Base-by-base conservation (phyloP, 495 filamentous ascomycete genomes). In the Penicillium pancosmium region DNA sequence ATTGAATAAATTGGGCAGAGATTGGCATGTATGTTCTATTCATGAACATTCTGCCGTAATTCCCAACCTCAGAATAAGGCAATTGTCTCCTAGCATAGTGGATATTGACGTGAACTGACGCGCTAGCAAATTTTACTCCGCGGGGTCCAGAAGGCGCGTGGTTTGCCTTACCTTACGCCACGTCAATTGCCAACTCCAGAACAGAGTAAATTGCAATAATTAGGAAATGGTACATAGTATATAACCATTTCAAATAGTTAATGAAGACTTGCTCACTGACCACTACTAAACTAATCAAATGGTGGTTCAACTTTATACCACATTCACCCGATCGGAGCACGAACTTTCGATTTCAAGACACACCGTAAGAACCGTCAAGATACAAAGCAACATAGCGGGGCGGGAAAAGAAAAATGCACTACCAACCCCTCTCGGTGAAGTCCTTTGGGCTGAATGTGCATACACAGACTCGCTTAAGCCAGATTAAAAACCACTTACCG, bases 61-160 rank as follows among this genome's bases (percentile, higher is more conserved):
- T 48, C 19, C 19, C 46, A 23, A 19, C 21, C 46, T 48, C 46
- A 13, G 40, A 33, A 41, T 54, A 15, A 12, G 1, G 8, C 53
- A 31, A 46, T 46, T 25, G 19, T 12, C 16, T 15, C 23, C 9
- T 31, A 38, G 36, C 40, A 23, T 8, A 33, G 38, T 27, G 21
- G 38, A 54, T 54, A 43, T 54, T 16, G 8, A 31, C 54, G 21
- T 46, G 21, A 48, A 48, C 18, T 48, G 46, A 48, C 31, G 34
- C 40, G 23, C 27, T 55, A 36, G 31, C 54, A 55, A 49, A 48
- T 48, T 55, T 41, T 55, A 44, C 54, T 48, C 54, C 16, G 54
- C 44, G 54, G 54, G 54, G 18, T 38, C 25, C 18, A 31, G 27
- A 13, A 41, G 31, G 41, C 54, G 54, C 54, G 54, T 33, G 40